Evolutionary conservation across 768 basidiomycete genomes (phyloP).

Genomic region (Austroboletus festivus): DNA sequence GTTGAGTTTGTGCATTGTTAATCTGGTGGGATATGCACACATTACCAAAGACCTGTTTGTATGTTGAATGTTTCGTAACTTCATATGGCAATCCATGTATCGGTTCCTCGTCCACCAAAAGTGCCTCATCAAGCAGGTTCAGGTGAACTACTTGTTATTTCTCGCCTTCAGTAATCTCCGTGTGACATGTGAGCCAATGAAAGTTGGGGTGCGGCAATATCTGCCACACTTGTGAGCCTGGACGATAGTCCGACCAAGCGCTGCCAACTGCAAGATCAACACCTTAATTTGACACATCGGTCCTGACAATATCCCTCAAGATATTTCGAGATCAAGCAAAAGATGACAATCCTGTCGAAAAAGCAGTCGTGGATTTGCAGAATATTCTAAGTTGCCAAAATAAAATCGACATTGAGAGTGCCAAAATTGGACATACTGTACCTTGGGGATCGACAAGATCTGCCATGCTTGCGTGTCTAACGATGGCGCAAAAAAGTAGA

Average conservation of each 20-base stretch:
- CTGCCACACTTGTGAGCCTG: conserved; percentile 8
- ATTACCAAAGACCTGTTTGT: conserved; percentile 6
- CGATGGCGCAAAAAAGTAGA: neutral
- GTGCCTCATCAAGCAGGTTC: conserved; percentile 10
- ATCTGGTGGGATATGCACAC: too few species aligned
- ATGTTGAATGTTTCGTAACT: conserved; percentile 7
- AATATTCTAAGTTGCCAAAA: neutral
- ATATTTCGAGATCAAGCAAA: conserved; percentile 3
- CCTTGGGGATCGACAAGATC: neutral
- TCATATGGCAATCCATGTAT: conserved; percentile 3
- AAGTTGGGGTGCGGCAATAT: neutral
- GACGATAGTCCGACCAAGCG: conserved; percentile 7
- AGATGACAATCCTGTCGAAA: conserved; percentile 25
- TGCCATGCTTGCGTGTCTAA: neutral
- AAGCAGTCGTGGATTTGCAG: neutral
- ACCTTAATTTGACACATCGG: neutral
- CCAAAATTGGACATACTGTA: neutral
- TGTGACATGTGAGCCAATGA: conserved; percentile 14
- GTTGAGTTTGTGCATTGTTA: too few species aligned
- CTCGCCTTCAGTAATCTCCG: neutral
- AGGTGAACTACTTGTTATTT: conserved; percentile 8
- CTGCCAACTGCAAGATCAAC: conserved; percentile 11
- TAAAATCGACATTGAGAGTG: neutral
- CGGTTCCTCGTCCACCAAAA: conserved; percentile 14
- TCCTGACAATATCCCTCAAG: neutral